These are phyloP conservation scores for Ocimum tenuiflorum DNA, from an alignment of 257 asterid species.

Conservation along the genomic window DNA sequence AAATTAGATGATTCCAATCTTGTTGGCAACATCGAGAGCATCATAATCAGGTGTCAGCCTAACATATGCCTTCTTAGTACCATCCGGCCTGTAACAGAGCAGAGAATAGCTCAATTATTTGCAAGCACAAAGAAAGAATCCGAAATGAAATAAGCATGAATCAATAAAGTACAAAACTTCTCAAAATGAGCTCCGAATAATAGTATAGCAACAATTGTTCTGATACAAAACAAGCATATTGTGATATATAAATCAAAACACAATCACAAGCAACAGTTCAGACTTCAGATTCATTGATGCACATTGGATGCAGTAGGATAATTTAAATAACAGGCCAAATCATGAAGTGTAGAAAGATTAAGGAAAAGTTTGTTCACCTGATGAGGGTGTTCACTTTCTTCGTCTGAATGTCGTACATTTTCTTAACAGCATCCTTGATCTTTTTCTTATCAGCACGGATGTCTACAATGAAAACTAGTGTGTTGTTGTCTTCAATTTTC, in stretches of 20 bases:
- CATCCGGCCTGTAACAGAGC: slow-evolving; percentile 46
- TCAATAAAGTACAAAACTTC: background rate
- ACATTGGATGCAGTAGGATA: background rate
- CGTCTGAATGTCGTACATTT: too few species aligned
- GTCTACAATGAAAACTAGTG: slow-evolving; percentile 12
- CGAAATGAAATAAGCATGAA: background rate
- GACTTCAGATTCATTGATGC: too few species aligned
- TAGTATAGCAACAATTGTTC: background rate
- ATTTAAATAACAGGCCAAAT: background rate
- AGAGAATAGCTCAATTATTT: background rate
- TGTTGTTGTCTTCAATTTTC: slow-evolving; percentile 51
- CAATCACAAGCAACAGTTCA: background rate
- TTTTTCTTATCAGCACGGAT: too few species aligned
- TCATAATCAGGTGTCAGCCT: slow-evolving; percentile 57
- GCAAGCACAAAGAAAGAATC: background rate
- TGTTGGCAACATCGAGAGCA: slow-evolving; percentile 53
- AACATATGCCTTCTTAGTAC: slow-evolving; percentile 50
- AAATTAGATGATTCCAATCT: slow-evolving; percentile 44
- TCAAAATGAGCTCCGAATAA: background rate
- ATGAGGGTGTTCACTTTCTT: slow-evolving; percentile 53
- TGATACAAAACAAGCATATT: background rate
- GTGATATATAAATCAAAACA: background rate
- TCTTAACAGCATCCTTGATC: too few species aligned
- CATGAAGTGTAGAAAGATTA: background rate
- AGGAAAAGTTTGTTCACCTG: slow-evolving; percentile 31